These are phyloP conservation scores for Miscanthus lutarioriparius DNA, from an alignment of 176 grass and related monocot genomes.

Conservation along the genomic window DNA sequence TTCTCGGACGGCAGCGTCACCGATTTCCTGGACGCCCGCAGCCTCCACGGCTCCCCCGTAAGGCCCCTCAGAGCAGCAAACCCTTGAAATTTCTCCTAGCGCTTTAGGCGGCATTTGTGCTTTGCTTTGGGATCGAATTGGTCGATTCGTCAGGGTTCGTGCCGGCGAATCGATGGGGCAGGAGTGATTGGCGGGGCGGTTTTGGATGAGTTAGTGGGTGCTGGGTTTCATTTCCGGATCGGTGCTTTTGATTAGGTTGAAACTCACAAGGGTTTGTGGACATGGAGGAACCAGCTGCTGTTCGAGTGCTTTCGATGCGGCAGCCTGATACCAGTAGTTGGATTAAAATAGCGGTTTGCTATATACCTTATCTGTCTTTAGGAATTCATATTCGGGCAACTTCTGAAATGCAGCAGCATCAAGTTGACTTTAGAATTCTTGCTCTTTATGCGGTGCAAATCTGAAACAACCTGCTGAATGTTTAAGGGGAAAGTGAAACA, in stretches of 20 bases:
- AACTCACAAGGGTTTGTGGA: conserved; percentile 33
- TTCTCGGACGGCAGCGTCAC: conserved; percentile 65
- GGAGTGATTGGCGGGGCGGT: neutral
- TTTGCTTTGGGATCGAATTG: conserved; percentile 13
- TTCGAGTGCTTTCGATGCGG: neutral
- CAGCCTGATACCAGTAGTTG: neutral
- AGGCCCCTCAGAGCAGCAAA: neutral
- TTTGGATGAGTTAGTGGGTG: neutral
- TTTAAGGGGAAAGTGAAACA: neutral
- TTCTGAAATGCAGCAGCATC: neutral
- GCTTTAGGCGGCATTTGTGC: neutral
- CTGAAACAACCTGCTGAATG: neutral
- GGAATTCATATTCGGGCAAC: neutral
- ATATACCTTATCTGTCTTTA: neutral
- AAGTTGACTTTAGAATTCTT: neutral
- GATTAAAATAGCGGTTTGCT: neutral
- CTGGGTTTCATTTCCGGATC: neutral
- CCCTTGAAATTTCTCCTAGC: neutral
- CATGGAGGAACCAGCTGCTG: neutral
- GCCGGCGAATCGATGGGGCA: neutral
- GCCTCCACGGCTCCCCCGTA: conserved; percentile 48
- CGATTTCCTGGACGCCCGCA: conserved; percentile 61
- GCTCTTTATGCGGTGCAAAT: neutral
- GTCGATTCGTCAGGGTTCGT: neutral
- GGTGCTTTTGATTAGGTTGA: neutral